A percentile compares a stretch with the other conserved stretches of the same genome.
These are phyloP conservation scores for Hypomontagnella submonticulosa DNA, from an alignment of 495 filamentous ascomycete genomes.

Conservation along the genomic window DNA sequence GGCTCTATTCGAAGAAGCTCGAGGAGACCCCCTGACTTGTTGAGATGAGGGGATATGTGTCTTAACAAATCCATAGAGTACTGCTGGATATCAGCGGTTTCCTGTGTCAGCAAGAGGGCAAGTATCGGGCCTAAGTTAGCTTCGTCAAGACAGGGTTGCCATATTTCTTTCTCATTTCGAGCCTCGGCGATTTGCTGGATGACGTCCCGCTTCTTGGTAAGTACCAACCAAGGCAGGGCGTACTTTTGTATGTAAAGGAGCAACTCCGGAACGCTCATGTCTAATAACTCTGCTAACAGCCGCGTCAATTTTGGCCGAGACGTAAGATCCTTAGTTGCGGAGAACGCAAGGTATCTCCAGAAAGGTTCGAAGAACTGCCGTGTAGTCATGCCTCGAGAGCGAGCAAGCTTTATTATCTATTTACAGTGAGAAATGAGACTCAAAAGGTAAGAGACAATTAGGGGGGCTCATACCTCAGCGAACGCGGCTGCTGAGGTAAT, in stretches of 20 bases:
- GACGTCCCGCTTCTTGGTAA: constrained; percentile 79
- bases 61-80: constrained; percentile 74
- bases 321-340: constrained; percentile 81
- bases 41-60: constrained; percentile 74
- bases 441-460: not conserved
- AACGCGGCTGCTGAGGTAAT: constrained; percentile 82
- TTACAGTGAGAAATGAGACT: constrained; percentile 5
- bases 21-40: constrained; percentile 67
- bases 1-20: constrained; percentile 81
- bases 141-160: constrained; percentile 59
- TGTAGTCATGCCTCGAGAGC: constrained; percentile 66
- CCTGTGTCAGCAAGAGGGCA: constrained; percentile 80
- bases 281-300: constrained; percentile 80
- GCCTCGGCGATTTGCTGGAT: constrained; percentile 83
- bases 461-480: constrained; percentile 69
- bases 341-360: constrained; percentile 83
- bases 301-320: constrained; percentile 83
- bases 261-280: constrained; percentile 76
- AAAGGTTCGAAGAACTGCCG: constrained; percentile 81
- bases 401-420: constrained; percentile 70
- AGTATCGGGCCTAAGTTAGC: constrained; percentile 82
- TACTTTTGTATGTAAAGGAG: constrained; percentile 80
- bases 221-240: constrained; percentile 85
- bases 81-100: constrained; percentile 70
- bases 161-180: constrained; percentile 62